These are phyloP conservation scores for Trypanosoma rangeli DNA, from an alignment of 208 protist genomes.

Conservation along the genomic window DNA sequence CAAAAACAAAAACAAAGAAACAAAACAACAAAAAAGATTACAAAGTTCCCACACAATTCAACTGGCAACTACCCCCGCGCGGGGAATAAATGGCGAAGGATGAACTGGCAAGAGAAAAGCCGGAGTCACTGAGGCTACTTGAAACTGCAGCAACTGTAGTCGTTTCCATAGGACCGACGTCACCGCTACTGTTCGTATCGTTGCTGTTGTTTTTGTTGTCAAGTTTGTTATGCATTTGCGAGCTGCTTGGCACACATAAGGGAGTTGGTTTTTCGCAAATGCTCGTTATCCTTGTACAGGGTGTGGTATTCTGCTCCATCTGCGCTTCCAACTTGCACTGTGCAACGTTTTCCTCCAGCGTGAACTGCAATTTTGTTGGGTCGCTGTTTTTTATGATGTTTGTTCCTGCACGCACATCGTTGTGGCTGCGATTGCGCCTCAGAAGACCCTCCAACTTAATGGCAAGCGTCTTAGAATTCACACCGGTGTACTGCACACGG, in stretches of 20 bases:
- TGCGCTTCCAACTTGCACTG: neutral
- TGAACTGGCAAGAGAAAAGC: neutral
- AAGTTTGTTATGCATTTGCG: neutral
- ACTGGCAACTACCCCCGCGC: neutral
- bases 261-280: neutral
- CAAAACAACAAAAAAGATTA: neutral
- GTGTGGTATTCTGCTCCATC: neutral
- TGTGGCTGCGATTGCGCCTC: slow-evolving; percentile 32
- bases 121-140: neutral
- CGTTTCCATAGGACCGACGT: neutral
- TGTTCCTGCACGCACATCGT: neutral
- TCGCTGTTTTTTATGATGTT: neutral
- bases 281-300: neutral
- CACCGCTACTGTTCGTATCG: neutral
- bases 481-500: slow-evolving; percentile 49
- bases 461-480: slow-evolving; percentile 46
- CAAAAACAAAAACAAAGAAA: neutral
- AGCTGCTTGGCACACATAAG: too few species aligned
- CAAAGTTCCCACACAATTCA: too few species aligned
- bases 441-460: slow-evolving; percentile 72
- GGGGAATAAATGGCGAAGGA: neutral
- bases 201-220: neutral
- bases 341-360: neutral
- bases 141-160: neutral
- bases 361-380: neutral